These are phyloP conservation scores for Spiraea crenata DNA, from an alignment of 331 rosid species.

Conservation along the genomic window DNA sequence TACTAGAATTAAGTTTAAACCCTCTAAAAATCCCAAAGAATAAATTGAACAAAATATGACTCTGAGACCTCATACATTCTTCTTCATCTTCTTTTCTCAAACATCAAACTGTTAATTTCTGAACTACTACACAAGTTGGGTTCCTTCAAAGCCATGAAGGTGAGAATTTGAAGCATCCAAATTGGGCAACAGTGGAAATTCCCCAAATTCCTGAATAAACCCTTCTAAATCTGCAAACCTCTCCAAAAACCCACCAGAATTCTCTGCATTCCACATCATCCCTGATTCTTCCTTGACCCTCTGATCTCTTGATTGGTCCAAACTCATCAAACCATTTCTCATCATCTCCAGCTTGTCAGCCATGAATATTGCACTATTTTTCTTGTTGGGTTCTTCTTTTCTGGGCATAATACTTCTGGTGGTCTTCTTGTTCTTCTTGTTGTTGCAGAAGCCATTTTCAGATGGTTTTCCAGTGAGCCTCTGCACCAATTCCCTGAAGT, in stretches of 20 bases:
- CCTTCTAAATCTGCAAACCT: constrained; percentile 80
- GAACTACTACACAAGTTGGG: constrained; percentile 42
- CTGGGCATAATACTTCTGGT: constrained; percentile 1
- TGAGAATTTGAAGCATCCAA: constrained; percentile 39
- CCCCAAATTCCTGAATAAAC: constrained; percentile 60
- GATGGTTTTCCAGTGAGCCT: constrained; percentile 78
- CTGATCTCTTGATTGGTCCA: constrained; percentile 23
- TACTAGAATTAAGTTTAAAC: constrained; percentile 10
- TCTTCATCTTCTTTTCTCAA: background rate
- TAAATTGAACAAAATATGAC: background rate
- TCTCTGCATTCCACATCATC: constrained; percentile 42
- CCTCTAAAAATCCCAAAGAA: background rate
- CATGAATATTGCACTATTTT: background rate
- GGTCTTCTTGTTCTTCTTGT: constrained; percentile 23
- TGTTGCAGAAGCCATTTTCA: constrained; percentile 23
- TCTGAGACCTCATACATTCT: background rate
- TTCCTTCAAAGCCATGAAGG: constrained; percentile 59
- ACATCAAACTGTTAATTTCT: background rate
- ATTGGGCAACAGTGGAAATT: constrained; percentile 47
- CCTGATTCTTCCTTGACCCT: constrained; percentile 32
- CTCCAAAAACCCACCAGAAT: constrained; percentile 54
- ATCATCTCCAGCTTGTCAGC: constrained; percentile 16
- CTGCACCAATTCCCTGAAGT: constrained; percentile 80
- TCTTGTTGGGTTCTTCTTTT: background rate
- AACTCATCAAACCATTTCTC: background rate